Base-by-base conservation (phyloP, 192 early-diverging fungal genomes). In the Gigaspora rosea region DNA sequence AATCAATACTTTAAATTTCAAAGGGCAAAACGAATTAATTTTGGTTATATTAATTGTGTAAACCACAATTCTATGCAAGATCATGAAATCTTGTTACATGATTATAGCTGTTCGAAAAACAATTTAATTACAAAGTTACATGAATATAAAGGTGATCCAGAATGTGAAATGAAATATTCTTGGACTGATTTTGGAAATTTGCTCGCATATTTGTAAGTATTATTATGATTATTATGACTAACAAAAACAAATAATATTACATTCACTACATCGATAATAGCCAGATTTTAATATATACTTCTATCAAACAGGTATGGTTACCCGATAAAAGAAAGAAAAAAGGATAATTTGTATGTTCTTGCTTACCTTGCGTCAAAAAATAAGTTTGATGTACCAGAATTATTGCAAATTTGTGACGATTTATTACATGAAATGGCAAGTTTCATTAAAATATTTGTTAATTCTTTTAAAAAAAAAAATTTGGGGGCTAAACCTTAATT, bases 311-410 rank as follows among this genome's bases (percentile, higher is more conserved):
- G 64, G 18, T 66, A 66, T n/a, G 64, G 64, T 5, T 46, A 47
- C 18, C 41, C 64, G 10, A 48, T 66, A 4, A 16, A 66, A 66
- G 41, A 33, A 47, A 66, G 6, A 9, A 35, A 66, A n/a, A 9
- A 20, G n/a, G 18, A 66, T 46, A 33, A 66, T 18, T 66, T 66
- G 6, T 66, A 46, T 20, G 64, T 66, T 5, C 64, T 66, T 9
- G 64, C 64, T n/a, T 66, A 66, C 9, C 36, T 66, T 16, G 64
- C 12, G 9, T 66, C 36, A 16, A 66, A 16, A 6, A 32, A 66
- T 46, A 66, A 66, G 41, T 66, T 66, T 66, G 64, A 66, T 46
- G 64, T 66, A n/a, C 64, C 64, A 46, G 64, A 66, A 46, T 66
- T 66, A n/a, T 33, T 66, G 1, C 13, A 66, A 8, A 41, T 66